Conservation (phyloP, 2,329 filamentous ascomycete species). For the Monosporascus sp. region DNA sequence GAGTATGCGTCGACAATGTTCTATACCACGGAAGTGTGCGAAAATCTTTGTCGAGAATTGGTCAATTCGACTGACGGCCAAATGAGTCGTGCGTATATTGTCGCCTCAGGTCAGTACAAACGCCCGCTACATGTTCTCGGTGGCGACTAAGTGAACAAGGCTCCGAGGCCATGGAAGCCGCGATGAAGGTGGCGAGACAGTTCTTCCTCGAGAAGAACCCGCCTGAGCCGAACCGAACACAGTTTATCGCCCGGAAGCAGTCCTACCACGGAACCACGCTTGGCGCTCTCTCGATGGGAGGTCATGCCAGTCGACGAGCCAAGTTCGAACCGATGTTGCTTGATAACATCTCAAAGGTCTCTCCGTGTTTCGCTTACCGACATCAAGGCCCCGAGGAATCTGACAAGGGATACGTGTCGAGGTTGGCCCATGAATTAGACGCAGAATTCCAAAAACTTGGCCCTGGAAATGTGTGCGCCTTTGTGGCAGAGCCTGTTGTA, state of each 20-base stretch:
- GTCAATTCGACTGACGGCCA: conserved; percentile 25
- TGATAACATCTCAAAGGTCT: conserved; percentile 54
- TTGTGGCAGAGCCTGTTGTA: conserved; percentile 69
- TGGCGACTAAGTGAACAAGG: conserved; percentile 30
- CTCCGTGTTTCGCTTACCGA: conserved; percentile 63
- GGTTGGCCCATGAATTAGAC: conserved; percentile 61
- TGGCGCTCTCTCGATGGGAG: conserved; percentile 59
- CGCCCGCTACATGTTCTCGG: neutral
- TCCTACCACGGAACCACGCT: conserved; percentile 72
- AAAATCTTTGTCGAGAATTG: conserved; percentile 21
- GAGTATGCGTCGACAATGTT: conserved; percentile 37
- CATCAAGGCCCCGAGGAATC: conserved; percentile 46
- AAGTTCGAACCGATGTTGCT: conserved; percentile 59
- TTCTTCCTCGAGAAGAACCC: conserved; percentile 50
- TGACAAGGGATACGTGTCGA: conserved; percentile 52
- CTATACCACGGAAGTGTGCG: conserved; percentile 17
- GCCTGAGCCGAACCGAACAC: conserved; percentile 49
- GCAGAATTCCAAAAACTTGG: conserved; percentile 60
- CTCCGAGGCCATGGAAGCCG: conserved; percentile 60
- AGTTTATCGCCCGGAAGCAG: conserved; percentile 61
- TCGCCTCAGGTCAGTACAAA: conserved; percentile 27
- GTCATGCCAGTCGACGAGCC: conserved; percentile 53
- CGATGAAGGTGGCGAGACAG: conserved; percentile 56
- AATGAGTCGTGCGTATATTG: conserved; percentile 31
- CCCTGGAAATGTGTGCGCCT: conserved; percentile 62